Percentiles rank a stretch among this genome's conserved stretches.
Evolutionary conservation across 139 green algal species (phyloP).

Genomic region (Chlamydomonas urium): DNA sequence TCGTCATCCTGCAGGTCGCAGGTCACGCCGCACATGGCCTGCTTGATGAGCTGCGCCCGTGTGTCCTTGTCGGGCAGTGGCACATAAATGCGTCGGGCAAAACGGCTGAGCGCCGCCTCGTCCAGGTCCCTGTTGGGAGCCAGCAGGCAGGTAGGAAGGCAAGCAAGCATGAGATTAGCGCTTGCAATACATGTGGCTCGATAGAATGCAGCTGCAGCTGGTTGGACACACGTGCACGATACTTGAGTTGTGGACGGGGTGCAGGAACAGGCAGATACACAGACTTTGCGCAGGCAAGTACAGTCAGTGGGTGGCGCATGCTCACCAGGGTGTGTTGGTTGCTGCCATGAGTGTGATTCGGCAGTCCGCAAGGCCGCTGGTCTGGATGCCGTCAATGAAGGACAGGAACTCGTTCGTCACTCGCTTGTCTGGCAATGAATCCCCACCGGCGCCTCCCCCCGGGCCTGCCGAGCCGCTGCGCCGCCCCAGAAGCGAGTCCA

Average conservation of each 20-base stretch:
- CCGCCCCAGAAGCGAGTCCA: conserved; percentile 37
- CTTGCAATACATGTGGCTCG: too few species aligned
- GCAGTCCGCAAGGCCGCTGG: background rate
- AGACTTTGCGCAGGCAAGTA: too few species aligned
- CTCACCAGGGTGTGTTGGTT: conserved; percentile 45
- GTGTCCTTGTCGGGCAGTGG: conserved; percentile 38
- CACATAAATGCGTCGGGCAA: conserved; percentile 45
- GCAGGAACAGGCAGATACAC: too few species aligned
- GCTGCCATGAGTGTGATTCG: conserved; percentile 45
- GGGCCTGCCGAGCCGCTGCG: conserved; percentile 4
- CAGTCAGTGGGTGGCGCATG: too few species aligned
- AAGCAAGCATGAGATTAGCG: too few species aligned
- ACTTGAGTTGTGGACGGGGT: too few species aligned
- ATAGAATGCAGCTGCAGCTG: too few species aligned
- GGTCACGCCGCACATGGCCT: conserved; percentile 25
- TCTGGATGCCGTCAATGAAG: conserved; percentile 38
- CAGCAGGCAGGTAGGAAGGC: too few species aligned
- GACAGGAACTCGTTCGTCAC: conserved; percentile 49
- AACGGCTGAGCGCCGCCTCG: conserved; percentile 45
- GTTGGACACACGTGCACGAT: too few species aligned
- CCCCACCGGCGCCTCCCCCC: conserved; percentile 13
- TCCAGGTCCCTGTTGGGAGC: too few species aligned
- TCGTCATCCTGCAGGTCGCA: conserved; percentile 23
- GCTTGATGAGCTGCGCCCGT: conserved; percentile 24
- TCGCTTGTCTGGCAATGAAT: conserved; percentile 28